These are phyloP conservation scores for Schrenkiella parvula DNA, from an alignment of 345 rosid species.

Conservation along the genomic window DNA sequence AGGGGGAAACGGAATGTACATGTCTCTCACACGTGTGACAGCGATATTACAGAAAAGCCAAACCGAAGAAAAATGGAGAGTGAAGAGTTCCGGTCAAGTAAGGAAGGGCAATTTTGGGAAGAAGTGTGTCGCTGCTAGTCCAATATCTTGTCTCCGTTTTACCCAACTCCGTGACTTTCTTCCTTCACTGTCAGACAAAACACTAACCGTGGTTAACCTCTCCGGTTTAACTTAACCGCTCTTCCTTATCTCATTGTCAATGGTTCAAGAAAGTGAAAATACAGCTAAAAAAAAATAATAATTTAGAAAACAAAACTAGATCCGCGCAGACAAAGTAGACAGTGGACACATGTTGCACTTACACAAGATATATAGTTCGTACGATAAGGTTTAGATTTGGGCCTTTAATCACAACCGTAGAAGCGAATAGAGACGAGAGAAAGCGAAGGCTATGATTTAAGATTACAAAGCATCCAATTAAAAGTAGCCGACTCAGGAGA, in stretches of 20 bases:
- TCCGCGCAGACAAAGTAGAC: slow-evolving; percentile 26
- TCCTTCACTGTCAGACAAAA: slow-evolving; percentile 20
- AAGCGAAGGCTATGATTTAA: slow-evolving; percentile 12
- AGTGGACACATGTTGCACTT: slow-evolving; percentile 32
- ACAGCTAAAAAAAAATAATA: neutral
- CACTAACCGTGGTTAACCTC: slow-evolving; percentile 23
- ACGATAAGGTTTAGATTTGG: slow-evolving; percentile 22
- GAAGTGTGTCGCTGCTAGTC: slow-evolving; percentile 20
- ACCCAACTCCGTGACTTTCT: slow-evolving; percentile 39
- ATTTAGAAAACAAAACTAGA: neutral
- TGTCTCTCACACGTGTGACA: slow-evolving; percentile 30
- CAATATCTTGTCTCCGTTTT: slow-evolving; percentile 35
- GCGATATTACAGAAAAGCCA: slow-evolving; percentile 21
- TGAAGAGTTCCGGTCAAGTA: slow-evolving; percentile 30
- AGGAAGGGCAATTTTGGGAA: slow-evolving; percentile 20
- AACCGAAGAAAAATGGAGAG: neutral
- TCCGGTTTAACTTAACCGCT: slow-evolving; percentile 11
- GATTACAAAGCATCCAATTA: slow-evolving; percentile 17
- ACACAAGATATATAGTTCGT: neutral
- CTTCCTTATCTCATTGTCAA: neutral
- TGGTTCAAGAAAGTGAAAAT: slow-evolving; percentile 1
- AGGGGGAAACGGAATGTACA: slow-evolving; percentile 1
- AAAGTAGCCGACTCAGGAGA: slow-evolving; percentile 35
- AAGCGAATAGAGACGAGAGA: neutral
- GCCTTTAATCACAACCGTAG: slow-evolving; percentile 14